Conservation (phyloP, 2,329 filamentous ascomycete genomes). For the Penicillium olsonii region DNA sequence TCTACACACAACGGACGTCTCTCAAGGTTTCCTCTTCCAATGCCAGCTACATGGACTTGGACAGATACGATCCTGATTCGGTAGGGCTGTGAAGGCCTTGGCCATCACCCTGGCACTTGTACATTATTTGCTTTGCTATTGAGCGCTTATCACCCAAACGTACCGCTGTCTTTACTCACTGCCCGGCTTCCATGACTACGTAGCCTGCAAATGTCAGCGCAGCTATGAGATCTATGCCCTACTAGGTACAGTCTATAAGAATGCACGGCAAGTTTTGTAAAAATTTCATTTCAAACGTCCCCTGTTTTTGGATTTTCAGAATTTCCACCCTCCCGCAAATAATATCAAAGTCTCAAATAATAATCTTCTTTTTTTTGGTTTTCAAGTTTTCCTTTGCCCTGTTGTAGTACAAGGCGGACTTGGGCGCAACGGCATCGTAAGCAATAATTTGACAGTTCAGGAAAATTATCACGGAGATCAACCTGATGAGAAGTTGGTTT, state of each 20-base stretch:
- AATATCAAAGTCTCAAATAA: not conserved
- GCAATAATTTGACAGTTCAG: not conserved
- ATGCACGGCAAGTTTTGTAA: not conserved
- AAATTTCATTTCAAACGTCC: not conserved
- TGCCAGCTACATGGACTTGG: not conserved
- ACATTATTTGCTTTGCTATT: not conserved
- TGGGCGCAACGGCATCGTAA: not conserved
- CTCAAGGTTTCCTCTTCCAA: not conserved
- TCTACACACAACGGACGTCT: too few species aligned
- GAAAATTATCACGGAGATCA: not conserved
- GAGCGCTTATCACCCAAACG: not conserved
- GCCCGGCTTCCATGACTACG: not conserved
- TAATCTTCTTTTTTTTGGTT: not conserved
- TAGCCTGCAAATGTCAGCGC: not conserved
- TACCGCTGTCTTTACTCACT: not conserved
- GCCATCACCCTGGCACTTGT: constrained; percentile 1
- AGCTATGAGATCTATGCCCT: not conserved
- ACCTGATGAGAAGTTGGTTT: not conserved
- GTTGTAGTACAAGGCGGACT: not conserved
- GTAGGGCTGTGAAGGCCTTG: not conserved
- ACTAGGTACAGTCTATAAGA: not conserved
- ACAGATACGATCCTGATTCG: not conserved
- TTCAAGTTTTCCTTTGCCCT: not conserved
- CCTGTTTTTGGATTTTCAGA: not conserved
- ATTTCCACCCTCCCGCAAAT: not conserved